These are phyloP conservation scores for Pichia sp. DNA, from an alignment of 1,139 yeast genomes.

Conservation along the genomic window DNA sequence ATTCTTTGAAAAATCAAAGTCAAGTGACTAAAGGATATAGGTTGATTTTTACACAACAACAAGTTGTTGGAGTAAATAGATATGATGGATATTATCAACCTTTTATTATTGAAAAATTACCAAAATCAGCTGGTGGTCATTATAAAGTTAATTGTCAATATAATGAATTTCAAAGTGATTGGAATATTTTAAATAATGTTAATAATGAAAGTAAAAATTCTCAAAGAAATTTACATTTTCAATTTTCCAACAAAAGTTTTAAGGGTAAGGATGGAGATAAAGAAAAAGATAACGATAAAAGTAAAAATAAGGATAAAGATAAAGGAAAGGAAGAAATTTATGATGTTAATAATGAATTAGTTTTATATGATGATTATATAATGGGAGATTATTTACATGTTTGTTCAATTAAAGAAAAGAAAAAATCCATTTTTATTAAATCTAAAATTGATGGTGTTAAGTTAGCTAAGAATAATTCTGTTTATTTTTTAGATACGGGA, in stretches of 20 bases:
- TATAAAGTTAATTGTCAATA: slow-evolving; percentile 15
- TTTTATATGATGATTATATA: slow-evolving; percentile 10
- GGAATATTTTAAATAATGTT: slow-evolving; percentile 8
- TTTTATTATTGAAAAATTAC: slow-evolving; percentile 22
- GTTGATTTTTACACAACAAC: slow-evolving; percentile 34
- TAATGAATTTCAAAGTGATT: slow-evolving; percentile 17
- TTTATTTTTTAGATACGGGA: slow-evolving; percentile 29
- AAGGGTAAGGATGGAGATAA: neutral
- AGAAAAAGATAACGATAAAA: neutral
- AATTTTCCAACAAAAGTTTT: neutral
- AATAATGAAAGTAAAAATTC: slow-evolving; percentile 8
- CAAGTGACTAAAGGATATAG: slow-evolving; percentile 25
- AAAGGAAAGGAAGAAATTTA: neutral
- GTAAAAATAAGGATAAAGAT: neutral
- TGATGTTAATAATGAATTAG: slow-evolving; percentile 6
- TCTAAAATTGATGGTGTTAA: slow-evolving; percentile 27
- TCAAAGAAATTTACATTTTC: slow-evolving; percentile 2
- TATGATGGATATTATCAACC: slow-evolving; percentile 9
- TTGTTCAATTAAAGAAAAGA: slow-evolving; percentile 20
- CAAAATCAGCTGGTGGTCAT: slow-evolving; percentile 18
- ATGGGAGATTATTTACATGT: slow-evolving; percentile 17
- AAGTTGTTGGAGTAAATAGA: slow-evolving; percentile 19
- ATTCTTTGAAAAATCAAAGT: slow-evolving; percentile 21
- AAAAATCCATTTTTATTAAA: slow-evolving; percentile 20
- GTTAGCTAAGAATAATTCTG: slow-evolving; percentile 30